Conservation (phyloP, 371 early-diverging fungal species). For the Rhizopus sp. region DNA sequence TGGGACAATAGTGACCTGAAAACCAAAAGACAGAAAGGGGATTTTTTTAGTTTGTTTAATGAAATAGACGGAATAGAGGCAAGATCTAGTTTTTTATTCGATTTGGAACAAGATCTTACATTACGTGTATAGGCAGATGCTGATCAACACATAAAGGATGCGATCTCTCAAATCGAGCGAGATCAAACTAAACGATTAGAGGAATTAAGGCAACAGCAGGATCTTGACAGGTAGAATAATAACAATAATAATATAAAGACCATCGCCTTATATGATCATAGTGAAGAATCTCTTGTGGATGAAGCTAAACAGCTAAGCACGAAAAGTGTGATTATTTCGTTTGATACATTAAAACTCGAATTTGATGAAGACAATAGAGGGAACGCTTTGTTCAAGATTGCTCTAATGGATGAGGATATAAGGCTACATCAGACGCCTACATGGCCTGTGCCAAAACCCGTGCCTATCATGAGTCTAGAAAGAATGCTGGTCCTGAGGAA, state of each 20-base stretch:
- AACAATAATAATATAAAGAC: background rate
- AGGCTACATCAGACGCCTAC: background rate
- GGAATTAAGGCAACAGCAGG: background rate
- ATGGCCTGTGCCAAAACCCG: background rate
- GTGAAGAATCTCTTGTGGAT: constrained; percentile 5
- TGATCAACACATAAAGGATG: constrained; percentile 8
- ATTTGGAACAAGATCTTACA: no score
- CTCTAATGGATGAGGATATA: background rate
- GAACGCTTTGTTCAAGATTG: background rate
- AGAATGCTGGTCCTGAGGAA: constrained; percentile 1
- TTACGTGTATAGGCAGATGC: background rate
- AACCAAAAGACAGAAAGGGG: background rate
- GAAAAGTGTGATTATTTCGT: background rate
- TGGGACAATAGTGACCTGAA: background rate
- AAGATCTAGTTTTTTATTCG: background rate
- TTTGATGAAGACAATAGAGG: constrained; percentile 1
- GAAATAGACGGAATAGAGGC: background rate
- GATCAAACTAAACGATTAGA: constrained; percentile 6
- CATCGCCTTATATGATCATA: background rate
- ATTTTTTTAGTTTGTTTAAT: background rate
- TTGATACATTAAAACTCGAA: background rate
- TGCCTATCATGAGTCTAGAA: background rate
- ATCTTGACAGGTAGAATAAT: background rate
- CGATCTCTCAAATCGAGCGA: constrained; percentile 7
- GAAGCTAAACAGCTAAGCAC: constrained; percentile 5